Base-by-base conservation (phyloP, 805 yeast genomes). In the Metschnikowia koreensis region DNA sequence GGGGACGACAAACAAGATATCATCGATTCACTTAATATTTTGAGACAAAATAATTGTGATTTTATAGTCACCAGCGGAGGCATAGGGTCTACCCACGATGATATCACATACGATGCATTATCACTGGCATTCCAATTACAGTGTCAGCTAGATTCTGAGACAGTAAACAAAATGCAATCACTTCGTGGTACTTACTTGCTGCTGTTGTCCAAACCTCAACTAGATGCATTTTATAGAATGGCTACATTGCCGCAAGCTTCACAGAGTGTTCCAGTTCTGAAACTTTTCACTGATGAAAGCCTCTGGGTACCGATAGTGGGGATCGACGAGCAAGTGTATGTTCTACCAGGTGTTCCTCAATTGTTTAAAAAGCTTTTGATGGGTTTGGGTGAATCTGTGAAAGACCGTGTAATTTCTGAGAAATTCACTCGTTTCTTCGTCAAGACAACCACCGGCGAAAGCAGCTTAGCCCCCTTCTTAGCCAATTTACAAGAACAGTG, bases 81-180 rank as follows among this genome's bases (percentile, higher is more conserved):
- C 1, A 88, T 90, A 52, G 97, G 97, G 0, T 88, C 96, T 5
- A 90, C 97, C 0, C 96, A 89, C 60, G 97, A 90, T 64, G 97
- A 90, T 65, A 86, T 90, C 54, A 89, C 96, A 0, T 90, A 90
- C 66, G 82, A 81, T 47, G 75, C 88, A 1, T 66, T 90, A n/a
- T 89, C 93, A 1, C 78, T 77, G 57, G 86, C 87, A 7, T 89
- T 75, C 56, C 67, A 67, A 1, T 62, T 87, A 7, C 77, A 78
- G 0, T 66, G 83, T 52, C 66, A 65, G 41, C 63, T 84, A 15
- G 85, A 90, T 65, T 60, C 68, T 26, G 83, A 76, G 31, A 83
- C 89, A 2, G 86, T 81, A 16, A 74, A 69, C 1, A 71, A 82
- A 53, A 89, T 88, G 94, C 70, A 73, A 13, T 55, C 61, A 17